Evolutionary conservation across 352 stramenopile genomes (phyloP).

Genomic region (Phytophthora aleatoria): DNA sequence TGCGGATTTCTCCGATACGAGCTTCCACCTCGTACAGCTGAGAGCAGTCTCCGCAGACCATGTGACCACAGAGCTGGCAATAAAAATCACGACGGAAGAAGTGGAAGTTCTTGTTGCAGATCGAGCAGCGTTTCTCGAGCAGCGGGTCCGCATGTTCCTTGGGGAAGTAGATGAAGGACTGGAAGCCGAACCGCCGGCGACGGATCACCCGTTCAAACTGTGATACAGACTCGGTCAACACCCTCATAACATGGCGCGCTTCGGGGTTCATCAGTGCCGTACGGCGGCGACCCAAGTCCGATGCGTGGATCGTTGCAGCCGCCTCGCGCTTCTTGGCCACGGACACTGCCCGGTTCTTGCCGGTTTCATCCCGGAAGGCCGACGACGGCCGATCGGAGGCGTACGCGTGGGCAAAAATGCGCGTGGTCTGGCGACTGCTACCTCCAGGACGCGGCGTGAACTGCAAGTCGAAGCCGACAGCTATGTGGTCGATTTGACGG

Average conservation of each 20-base stretch:
- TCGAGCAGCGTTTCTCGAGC: conserved; percentile 32
- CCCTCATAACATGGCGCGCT: conserved; percentile 44
- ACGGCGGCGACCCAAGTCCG: conserved; percentile 39
- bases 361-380: conserved; percentile 32
- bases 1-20: conserved; percentile 43
- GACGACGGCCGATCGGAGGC: conserved; percentile 41
- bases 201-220: conserved; percentile 62
- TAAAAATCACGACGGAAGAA: conserved; percentile 52
- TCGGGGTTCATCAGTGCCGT: conserved; percentile 56
- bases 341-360: conserved; percentile 24
- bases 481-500: no score
- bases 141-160: conserved; percentile 36
- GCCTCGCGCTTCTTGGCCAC: conserved; percentile 31
- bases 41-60: conserved; percentile 53
- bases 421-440: conserved; percentile 44
- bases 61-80: conserved; percentile 58
- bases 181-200: conserved; percentile 65
- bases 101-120: conserved; percentile 43
- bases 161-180: conserved; percentile 57
- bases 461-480: no score
- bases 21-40: conserved; percentile 52
- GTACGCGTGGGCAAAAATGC: conserved; percentile 55
- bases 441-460: neutral
- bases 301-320: conserved; percentile 22
- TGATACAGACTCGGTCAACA: conserved; percentile 52